phyloP scores from a whole-genome alignment of 495 filamentous ascomycete genomes.

The Trichoderma parareesei region DNA sequence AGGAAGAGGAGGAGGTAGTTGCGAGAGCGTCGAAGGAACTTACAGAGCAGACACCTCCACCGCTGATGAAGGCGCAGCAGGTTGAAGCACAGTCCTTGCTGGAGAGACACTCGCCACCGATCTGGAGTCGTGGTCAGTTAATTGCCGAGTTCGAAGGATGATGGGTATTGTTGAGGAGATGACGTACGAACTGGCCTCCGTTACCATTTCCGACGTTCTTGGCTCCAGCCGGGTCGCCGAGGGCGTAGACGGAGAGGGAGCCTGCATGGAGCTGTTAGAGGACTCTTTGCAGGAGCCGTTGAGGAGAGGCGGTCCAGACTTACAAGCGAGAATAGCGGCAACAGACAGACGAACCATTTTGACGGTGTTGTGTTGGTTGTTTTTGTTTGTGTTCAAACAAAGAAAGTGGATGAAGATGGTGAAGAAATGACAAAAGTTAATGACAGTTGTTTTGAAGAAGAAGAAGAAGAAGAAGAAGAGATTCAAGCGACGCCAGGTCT shows the following conservation, averaged over 20 bases:
- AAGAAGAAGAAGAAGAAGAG: background rate
- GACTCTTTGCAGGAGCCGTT: background rate
- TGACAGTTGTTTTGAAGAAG: background rate
- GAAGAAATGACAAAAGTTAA: background rate
- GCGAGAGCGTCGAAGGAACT: constrained; percentile 13
- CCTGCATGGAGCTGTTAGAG: constrained; percentile 12
- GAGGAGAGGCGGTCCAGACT: background rate
- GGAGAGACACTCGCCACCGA: constrained; percentile 33
- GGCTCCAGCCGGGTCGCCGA: constrained; percentile 25
- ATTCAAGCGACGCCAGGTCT: constrained; percentile 6
- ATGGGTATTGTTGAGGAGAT: background rate
- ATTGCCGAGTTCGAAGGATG: background rate
- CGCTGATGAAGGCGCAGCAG: constrained; percentile 34
- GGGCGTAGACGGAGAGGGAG: constrained; percentile 14
- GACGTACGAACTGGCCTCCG: constrained; percentile 28
- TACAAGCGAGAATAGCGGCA: constrained; percentile 15
- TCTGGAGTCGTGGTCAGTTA: constrained; percentile 12
- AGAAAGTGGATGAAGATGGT: constrained; percentile 1
- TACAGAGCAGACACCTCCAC: constrained; percentile 15
- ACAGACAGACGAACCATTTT: constrained; percentile 18
- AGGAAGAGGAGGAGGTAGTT: constrained; percentile 1
- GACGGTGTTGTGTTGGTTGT: constrained; percentile 6
- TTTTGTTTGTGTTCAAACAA: background rate
- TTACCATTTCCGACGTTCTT: constrained; percentile 32
- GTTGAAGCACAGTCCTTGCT: constrained; percentile 31